Conservation (phyloP, 2,329 filamentous ascomycete species). For the Diaporthe vaccinii region DNA sequence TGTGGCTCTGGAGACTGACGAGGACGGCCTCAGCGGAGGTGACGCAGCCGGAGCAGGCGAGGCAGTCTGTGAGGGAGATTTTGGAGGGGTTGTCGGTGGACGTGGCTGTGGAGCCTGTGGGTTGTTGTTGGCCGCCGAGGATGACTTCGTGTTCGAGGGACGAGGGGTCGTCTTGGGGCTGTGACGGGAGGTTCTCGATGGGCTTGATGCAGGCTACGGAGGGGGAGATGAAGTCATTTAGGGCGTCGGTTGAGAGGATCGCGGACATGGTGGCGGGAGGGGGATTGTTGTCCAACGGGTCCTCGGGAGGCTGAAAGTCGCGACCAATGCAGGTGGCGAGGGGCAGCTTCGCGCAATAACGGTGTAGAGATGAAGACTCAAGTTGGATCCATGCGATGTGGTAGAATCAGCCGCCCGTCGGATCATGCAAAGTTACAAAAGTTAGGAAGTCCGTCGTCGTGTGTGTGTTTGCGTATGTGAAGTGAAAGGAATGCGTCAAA, state of each 20-base stretch:
- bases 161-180: constrained; percentile 58
- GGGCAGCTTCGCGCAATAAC: background rate
- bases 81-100: constrained; percentile 79
- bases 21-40: constrained; percentile 98
- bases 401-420: background rate
- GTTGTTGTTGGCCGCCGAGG: constrained; percentile 84
- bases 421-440: background rate
- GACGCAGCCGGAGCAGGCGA: constrained; percentile 97
- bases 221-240: constrained; percentile 99
- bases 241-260: constrained; percentile 94
- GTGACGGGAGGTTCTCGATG: constrained; percentile 86
- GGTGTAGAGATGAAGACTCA: background rate
- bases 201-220: constrained; percentile 99
- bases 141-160: constrained; percentile 84
- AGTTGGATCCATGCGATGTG: constrained; percentile 11
- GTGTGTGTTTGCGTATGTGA: background rate
- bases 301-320: constrained; percentile 2
- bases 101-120: constrained; percentile 61
- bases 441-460: background rate
- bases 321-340: constrained; percentile 22
- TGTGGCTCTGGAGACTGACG: constrained; percentile 92
- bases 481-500: background rate
- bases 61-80: constrained; percentile 96
- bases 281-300: constrained; percentile 1
- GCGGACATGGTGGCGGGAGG: constrained; percentile 82